Evolutionary conservation across 192 early-diverging fungal species (phyloP).

Genomic region (Mortierella hygrophila): DNA sequence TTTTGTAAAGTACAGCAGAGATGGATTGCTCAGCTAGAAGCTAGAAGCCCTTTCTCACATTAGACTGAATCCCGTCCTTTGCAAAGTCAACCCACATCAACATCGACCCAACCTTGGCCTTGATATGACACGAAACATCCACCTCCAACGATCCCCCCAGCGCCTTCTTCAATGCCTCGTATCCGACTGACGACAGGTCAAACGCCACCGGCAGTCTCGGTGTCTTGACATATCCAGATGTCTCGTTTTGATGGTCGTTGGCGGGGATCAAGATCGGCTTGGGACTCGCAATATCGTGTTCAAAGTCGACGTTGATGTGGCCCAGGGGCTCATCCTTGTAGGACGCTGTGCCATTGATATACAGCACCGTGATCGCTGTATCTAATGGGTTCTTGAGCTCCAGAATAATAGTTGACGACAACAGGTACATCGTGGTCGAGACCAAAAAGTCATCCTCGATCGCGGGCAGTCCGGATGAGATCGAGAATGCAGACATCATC

Average conservation of each 20-base stretch:
- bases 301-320: slow-evolving; percentile 41
- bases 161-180: slow-evolving; percentile 61
- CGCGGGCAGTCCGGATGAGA: slow-evolving; percentile 28
- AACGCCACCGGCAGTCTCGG: slow-evolving; percentile 38
- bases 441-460: slow-evolving; percentile 42
- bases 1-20: not conserved
- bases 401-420: slow-evolving; percentile 25
- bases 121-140: slow-evolving; percentile 59
- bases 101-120: slow-evolving; percentile 56
- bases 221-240: slow-evolving; percentile 48
- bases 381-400: slow-evolving; percentile 49
- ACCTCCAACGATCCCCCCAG: slow-evolving; percentile 60
- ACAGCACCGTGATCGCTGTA: slow-evolving; percentile 43
- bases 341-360: slow-evolving; percentile 43
- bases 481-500: slow-evolving; percentile 39
- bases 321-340: slow-evolving; percentile 44
- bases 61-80: slow-evolving; percentile 56
- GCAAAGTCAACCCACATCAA: slow-evolving; percentile 58
- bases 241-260: slow-evolving; percentile 46
- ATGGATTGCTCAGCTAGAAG: not conserved
- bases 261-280: slow-evolving; percentile 52
- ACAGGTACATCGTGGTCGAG: slow-evolving; percentile 45
- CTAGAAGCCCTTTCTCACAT: slow-evolving; percentile 59
- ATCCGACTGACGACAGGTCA: slow-evolving; percentile 53
- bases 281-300: slow-evolving; percentile 38